Evolutionary conservation across 352 stramenopile species (phyloP).

Genomic region (Globisporangium cylindrosporum): DNA sequence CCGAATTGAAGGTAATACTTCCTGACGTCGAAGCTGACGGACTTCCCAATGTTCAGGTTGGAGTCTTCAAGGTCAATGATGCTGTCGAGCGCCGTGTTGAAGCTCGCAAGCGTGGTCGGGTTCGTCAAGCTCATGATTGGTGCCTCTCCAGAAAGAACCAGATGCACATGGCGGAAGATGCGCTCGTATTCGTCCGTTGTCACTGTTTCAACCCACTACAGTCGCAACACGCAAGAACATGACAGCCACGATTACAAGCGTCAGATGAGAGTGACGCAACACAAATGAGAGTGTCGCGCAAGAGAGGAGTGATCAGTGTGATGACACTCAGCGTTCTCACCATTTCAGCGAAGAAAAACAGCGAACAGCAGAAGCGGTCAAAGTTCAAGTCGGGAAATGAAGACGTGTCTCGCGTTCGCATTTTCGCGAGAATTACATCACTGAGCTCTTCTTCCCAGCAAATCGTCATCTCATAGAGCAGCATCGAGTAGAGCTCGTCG

Average conservation of each 20-base stretch:
- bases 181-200: slow-evolving; percentile 33
- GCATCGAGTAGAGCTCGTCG: slow-evolving; percentile 42
- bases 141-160: slow-evolving; percentile 20
- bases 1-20: slow-evolving; percentile 33
- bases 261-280: not conserved
- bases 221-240: not conserved
- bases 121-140: slow-evolving; percentile 20
- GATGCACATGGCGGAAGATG: slow-evolving; percentile 33
- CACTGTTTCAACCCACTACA: slow-evolving; percentile 39
- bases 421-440: slow-evolving; percentile 39
- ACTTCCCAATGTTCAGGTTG: slow-evolving; percentile 39
- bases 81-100: slow-evolving; percentile 29
- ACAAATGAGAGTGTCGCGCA: not conserved
- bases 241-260: not conserved
- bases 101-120: slow-evolving; percentile 36
- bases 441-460: slow-evolving; percentile 60
- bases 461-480: slow-evolving; percentile 62
- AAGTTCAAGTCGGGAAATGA: slow-evolving; percentile 37
- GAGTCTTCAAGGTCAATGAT: slow-evolving; percentile 30
- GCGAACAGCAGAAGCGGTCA: slow-evolving; percentile 53
- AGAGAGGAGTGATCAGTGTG: not conserved
- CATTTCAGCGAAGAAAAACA: slow-evolving; percentile 63
- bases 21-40: slow-evolving; percentile 34
- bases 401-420: slow-evolving; percentile 43
- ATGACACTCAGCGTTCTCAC: slow-evolving; percentile 17